phyloP scores from a whole-genome alignment of 768 basidiomycete species.

The Megacollybia marginata region DNA sequence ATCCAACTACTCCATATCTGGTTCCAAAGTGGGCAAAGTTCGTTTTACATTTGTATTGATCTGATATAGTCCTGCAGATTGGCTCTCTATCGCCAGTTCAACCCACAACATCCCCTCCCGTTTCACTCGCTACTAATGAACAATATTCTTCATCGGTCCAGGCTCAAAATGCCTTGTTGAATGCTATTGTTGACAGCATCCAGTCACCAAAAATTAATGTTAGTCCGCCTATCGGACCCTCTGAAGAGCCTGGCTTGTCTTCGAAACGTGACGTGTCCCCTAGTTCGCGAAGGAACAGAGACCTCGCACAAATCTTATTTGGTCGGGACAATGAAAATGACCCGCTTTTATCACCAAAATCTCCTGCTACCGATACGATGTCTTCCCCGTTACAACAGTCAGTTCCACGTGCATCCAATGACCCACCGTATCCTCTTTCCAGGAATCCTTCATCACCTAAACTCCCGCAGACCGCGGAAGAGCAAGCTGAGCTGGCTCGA shows the following conservation, averaged over 20 bases:
- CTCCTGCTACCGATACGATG: slow-evolving; percentile 3
- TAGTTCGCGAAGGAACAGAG: slow-evolving; percentile 57
- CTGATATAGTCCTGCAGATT: slow-evolving; percentile 30
- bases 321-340: slow-evolving; percentile 35
- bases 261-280: slow-evolving; percentile 33
- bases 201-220: slow-evolving; percentile 26
- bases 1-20: slow-evolving; percentile 59
- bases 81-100: slow-evolving; percentile 51
- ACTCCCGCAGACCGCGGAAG: slow-evolving; percentile 34
- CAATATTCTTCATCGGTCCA: slow-evolving; percentile 36
- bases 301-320: slow-evolving; percentile 73
- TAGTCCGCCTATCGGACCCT: slow-evolving; percentile 3
- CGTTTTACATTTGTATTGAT: slow-evolving; percentile 7
- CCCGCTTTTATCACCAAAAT: not conserved
- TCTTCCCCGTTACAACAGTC: slow-evolving; percentile 1
- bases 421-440: not conserved
- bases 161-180: slow-evolving; percentile 45
- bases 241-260: slow-evolving; percentile 10
- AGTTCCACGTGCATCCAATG: not conserved
- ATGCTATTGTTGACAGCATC: slow-evolving; percentile 53
- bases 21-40: slow-evolving; percentile 33
- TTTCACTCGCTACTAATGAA: slow-evolving; percentile 30
- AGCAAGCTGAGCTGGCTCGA: slow-evolving; percentile 48
- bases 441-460: slow-evolving; percentile 37
- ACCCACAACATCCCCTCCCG: slow-evolving; percentile 27